A percentile compares a stretch with the other conserved stretches of the same genome.
phyloP scores from a whole-genome alignment of 495 filamentous ascomycete genomes.

The Xylaria sp. region DNA sequence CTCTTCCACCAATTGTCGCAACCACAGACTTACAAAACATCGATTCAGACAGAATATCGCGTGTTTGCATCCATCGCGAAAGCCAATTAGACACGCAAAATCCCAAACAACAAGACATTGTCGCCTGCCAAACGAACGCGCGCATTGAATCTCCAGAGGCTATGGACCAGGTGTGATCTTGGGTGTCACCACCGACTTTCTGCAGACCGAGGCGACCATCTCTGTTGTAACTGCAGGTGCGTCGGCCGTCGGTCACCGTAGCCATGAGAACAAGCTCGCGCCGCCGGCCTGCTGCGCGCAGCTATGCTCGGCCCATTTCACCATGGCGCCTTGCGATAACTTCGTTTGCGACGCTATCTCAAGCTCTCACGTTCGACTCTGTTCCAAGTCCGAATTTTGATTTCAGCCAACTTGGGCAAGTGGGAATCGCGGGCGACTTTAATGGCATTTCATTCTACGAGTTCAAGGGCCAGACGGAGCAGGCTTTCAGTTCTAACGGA shows the following conservation, averaged over 20 bases:
- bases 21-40: constrained; percentile 5
- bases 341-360: constrained; percentile 53
- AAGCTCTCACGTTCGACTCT: constrained; percentile 73
- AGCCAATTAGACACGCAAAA: not conserved
- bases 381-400: constrained; percentile 81
- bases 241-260: constrained; percentile 29
- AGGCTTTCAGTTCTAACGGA: constrained; percentile 70
- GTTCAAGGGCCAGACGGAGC: constrained; percentile 79
- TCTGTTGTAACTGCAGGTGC: constrained; percentile 16
- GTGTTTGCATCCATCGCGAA: not conserved
- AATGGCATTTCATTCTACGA: constrained; percentile 88
- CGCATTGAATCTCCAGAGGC: constrained; percentile 19
- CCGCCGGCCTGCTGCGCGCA: constrained; percentile 45
- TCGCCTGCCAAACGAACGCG: not conserved
- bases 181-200: constrained; percentile 24
- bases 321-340: constrained; percentile 48
- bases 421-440: constrained; percentile 91
- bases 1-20: not conserved
- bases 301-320: constrained; percentile 32
- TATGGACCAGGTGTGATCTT: constrained; percentile 30
- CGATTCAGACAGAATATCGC: not conserved
- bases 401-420: constrained; percentile 77
- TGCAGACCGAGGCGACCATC: constrained; percentile 34
- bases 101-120: not conserved
- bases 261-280: constrained; percentile 50